These are phyloP conservation scores for Penicillium sp. DNA, from an alignment of 2,329 filamentous ascomycete genomes.

Conservation along the genomic window DNA sequence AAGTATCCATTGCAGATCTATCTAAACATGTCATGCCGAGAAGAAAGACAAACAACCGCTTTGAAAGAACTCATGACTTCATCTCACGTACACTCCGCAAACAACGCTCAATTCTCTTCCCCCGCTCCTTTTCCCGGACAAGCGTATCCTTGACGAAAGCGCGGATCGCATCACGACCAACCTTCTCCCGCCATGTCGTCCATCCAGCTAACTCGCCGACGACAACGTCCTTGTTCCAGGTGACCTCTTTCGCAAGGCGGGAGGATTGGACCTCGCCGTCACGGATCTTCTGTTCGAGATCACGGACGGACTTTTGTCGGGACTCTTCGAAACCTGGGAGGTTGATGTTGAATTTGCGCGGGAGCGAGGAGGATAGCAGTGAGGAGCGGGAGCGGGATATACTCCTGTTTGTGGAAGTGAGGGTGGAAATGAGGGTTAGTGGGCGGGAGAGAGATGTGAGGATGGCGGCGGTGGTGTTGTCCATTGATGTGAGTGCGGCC, in stretches of 20 bases:
- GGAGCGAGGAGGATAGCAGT: constrained; percentile 65
- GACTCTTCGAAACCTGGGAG: constrained; percentile 76
- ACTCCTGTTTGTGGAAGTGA: constrained; percentile 73
- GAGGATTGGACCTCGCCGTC: constrained; percentile 73
- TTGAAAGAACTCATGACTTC: constrained; percentile 21
- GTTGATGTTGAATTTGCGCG: constrained; percentile 55
- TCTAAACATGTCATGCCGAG: constrained; percentile 1
- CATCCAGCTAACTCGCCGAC: constrained; percentile 90
- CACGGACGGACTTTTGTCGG: constrained; percentile 78
- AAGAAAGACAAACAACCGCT: background rate
- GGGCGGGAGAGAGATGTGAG: constrained; percentile 80
- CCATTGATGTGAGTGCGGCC: constrained; percentile 76
- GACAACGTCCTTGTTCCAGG: constrained; percentile 92
- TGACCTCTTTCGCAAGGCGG: constrained; percentile 77
- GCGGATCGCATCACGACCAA: constrained; percentile 74
- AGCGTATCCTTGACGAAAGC: constrained; percentile 80
- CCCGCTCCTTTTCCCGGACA: constrained; percentile 75
- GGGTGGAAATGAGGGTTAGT: constrained; percentile 75
- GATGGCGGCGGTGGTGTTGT: constrained; percentile 82
- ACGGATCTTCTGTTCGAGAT: constrained; percentile 79
- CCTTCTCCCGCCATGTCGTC: constrained; percentile 84
- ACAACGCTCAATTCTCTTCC: constrained; percentile 81
- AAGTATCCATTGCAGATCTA: constrained; percentile 10
- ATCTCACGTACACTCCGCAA: constrained; percentile 64
- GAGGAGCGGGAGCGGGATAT: constrained; percentile 80